Evolutionary conservation across 2,329 filamentous ascomycete genomes (phyloP), one percentile per base, ranked within the genome.

Genomic region (Aspergillus fructus): DNA sequence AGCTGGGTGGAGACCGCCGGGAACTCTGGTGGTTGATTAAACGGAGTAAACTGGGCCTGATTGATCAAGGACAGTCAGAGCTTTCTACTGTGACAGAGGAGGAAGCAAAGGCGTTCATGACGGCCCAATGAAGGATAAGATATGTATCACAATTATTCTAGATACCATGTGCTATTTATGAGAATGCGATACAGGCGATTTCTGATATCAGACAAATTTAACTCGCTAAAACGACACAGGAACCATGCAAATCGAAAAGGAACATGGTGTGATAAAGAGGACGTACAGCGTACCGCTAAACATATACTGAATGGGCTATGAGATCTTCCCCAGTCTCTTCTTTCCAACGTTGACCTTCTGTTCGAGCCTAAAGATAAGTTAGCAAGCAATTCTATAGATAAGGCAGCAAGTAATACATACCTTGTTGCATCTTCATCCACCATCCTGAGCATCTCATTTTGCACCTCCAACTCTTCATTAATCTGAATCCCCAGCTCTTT

Each of bases 1-100:
- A 89, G 63, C 75, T 97, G 3, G 86, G 87, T 39, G 92, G 91
- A 0, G 89, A 96, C 66, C 80, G 91, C 53, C 83, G 83, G 61
- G 91, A 96, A 68, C 86, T 97, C 76, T 97, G 92, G 92, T 89
- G 85, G 78, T 79, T 83, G 64, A 76, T 96, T 23, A 82, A 88
- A 64, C 83, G 79, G 58, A 84, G 81, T 42, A 85, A 80, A 64
- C 76, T 96, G 55, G 90, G 92, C 0, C 77, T 96, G 69, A 87
- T 97, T 65, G 86, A 89, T 61, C 78, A 81, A 52, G 80, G 76
- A 48, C 78, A 85, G 66, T 84, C 82, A 2, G 85, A 89, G 43
- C 77, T 80, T 17, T 92, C 89, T 1, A 79, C 84, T 30, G 85
- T 93, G 4, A 84, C 82, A 0, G 82, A 85, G 51, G 85, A 90